These are phyloP conservation scores for Clohesyomyces aquaticus DNA, from an alignment of 495 filamentous ascomycete species.

Conservation along the genomic window DNA sequence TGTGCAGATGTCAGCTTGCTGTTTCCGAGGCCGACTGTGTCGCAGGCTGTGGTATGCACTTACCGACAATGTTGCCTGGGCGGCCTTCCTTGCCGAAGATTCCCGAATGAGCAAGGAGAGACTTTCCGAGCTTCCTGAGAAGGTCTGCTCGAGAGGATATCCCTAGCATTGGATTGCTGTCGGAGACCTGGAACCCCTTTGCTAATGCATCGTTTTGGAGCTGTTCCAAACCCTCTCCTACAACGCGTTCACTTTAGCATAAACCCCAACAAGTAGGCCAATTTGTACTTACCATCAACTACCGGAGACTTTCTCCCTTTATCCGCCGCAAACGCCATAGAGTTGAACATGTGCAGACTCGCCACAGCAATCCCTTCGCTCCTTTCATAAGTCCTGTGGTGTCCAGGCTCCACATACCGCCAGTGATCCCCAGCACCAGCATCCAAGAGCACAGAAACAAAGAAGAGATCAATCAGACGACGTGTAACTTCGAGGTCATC, in stretches of 20 bases:
- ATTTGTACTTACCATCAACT: background rate
- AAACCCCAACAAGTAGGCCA: background rate
- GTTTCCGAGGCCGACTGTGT: too few relatives aligned
- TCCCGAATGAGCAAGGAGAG: constrained; percentile 73
- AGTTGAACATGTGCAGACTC: constrained; percentile 96
- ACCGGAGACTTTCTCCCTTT: constrained; percentile 74
- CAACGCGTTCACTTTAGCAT: background rate
- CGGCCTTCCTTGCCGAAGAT: constrained; percentile 82
- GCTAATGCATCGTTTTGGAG: constrained; percentile 73
- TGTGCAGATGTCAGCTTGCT: constrained; percentile 25
- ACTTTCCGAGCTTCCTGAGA: constrained; percentile 71
- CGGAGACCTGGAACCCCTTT: constrained; percentile 79
- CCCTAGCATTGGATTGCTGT: constrained; percentile 60
- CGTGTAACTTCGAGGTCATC: constrained; percentile 74
- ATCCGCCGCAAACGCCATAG: constrained; percentile 77
- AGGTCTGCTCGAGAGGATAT: constrained; percentile 72
- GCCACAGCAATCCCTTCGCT: constrained; percentile 94
- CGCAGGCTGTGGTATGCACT: too few relatives aligned
- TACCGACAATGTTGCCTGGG: constrained; percentile 94
- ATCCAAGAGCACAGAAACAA: constrained; percentile 85
- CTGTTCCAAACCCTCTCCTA: constrained; percentile 74
- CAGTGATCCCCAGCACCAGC: constrained; percentile 80
- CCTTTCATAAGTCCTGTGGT: constrained; percentile 76
- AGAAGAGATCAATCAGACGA: constrained; percentile 79
- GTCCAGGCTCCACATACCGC: constrained; percentile 88